phyloP scores from a whole-genome alignment of 257 asterid species.

The Solanum piurae region DNA sequence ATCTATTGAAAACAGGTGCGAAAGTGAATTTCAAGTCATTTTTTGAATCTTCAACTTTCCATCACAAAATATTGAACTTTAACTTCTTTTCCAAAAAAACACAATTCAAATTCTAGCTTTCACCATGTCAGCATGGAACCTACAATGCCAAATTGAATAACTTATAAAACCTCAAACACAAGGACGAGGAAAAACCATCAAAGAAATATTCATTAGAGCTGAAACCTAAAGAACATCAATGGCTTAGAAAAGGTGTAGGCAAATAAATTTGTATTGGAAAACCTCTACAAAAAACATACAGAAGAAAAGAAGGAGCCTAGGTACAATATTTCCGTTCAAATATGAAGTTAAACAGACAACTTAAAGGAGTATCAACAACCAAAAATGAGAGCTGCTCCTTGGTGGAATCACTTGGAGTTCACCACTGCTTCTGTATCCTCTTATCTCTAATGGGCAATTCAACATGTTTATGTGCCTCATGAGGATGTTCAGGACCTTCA shows the following conservation, averaged over 20 bases:
- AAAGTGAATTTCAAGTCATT: neutral
- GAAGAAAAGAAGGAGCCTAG: neutral
- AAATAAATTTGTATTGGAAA: neutral
- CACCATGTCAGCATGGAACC: neutral
- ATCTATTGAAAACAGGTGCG: neutral
- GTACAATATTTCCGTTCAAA: too few relatives aligned
- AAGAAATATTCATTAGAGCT: neutral
- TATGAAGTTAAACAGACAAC: too few relatives aligned
- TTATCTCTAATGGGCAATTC: slow-evolving; percentile 84
- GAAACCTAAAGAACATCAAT: neutral
- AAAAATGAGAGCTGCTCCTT: too few relatives aligned
- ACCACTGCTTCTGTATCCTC: slow-evolving; percentile 42
- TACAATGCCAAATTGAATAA: neutral
- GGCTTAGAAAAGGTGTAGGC: neutral
- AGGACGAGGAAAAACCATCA: neutral
- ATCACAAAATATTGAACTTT: neutral
- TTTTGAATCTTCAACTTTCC: neutral
- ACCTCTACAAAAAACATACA: neutral
- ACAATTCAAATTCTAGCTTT: neutral
- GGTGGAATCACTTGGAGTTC: neutral
- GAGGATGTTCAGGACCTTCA: slow-evolving; percentile 82
- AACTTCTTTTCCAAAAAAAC: neutral
- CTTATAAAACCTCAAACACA: neutral
- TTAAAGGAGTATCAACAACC: too few relatives aligned
- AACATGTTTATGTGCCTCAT: slow-evolving; percentile 70